Base-by-base conservation (phyloP, 2,329 filamentous ascomycete species). In the Helotiales sp. region DNA sequence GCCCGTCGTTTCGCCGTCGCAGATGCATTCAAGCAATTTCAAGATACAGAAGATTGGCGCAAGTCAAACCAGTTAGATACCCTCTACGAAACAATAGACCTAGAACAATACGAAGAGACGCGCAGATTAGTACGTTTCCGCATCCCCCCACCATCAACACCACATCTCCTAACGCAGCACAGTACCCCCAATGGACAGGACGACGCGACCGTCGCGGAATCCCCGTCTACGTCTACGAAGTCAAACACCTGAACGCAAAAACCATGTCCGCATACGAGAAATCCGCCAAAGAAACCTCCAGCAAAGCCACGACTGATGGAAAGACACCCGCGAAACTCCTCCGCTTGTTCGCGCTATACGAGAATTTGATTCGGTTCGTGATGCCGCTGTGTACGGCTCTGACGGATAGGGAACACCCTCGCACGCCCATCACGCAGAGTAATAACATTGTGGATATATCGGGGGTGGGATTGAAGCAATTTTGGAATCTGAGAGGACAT, bases 111-210 rank as follows among this genome's bases (percentile, higher is more conserved):
- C 77, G 93, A 97, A 79, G 85, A 91, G 75, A 91, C 92, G 69
- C 85, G 91, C 65, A 85, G 88, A 72, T 84, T 97, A 82, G 92
- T 95, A 80, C 73, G 83, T 79, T 34, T 34, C 15, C 69, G 64
- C 63, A 61, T 65, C 57, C 69, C 34, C 28, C 59, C 63, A 32
- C 52, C 62, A 11, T 50, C 50, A 68, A 55, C 64, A 45, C 59
- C 30, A 47, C 4, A n/a, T 6, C 26, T 26, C 54, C 58, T 64
- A 59, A 68, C 32, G 20, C n/a, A 43, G 1, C 6, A 58, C 54
- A 94, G 91, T 97, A 97, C 77, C 93, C 94, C 26, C 93, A 97
- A 87, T 97, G 93, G 92, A 96, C 93, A 22, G 95, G 95, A 64
- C 91, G 93, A 71, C 88, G 94, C 73, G 95, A 97, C 80, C 91